Conservation (phyloP, 2,329 filamentous ascomycete genomes). For the Diaporthe sp. region DNA sequence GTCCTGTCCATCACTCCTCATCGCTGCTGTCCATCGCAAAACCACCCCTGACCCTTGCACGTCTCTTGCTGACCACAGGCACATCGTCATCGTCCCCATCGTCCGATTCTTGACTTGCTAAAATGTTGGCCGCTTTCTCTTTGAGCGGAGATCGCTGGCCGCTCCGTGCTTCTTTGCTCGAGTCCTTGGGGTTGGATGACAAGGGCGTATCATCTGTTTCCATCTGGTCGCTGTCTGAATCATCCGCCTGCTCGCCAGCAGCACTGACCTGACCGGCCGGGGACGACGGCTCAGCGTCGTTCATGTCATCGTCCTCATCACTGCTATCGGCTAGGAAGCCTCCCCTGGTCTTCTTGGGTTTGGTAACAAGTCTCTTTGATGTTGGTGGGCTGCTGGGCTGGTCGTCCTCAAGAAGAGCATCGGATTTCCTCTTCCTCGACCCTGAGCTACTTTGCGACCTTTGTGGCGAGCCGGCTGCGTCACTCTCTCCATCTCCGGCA, state of each 20-base stretch:
- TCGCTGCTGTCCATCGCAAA: constrained; percentile 40
- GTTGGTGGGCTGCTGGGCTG: constrained; percentile 42
- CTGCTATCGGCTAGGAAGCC: constrained; percentile 42
- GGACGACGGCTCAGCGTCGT: constrained; percentile 33
- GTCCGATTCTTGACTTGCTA: constrained; percentile 9
- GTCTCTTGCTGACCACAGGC: constrained; percentile 34
- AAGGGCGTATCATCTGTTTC: constrained; percentile 44
- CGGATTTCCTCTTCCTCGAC: constrained; percentile 50
- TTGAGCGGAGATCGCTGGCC: constrained; percentile 24
- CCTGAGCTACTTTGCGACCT: constrained; percentile 15
- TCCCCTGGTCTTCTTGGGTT: constrained; percentile 39
- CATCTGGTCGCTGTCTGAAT: constrained; percentile 46
- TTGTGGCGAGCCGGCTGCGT: not conserved
- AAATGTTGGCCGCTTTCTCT: constrained; percentile 28
- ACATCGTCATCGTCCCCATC: constrained; percentile 36
- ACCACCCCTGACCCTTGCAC: constrained; percentile 33
- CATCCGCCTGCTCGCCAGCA: constrained; percentile 27
- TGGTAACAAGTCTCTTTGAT: constrained; percentile 41
- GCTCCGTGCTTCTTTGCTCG: not conserved
- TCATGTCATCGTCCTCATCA: constrained; percentile 51
- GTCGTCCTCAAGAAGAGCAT: constrained; percentile 46
- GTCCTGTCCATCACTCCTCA: constrained; percentile 34
- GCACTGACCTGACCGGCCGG: not conserved
- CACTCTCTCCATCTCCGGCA: constrained; percentile 40
- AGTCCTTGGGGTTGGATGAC: constrained; percentile 35